Base-by-base conservation (phyloP, 306 rosid species). In the Lathyrus tuberosus region DNA sequence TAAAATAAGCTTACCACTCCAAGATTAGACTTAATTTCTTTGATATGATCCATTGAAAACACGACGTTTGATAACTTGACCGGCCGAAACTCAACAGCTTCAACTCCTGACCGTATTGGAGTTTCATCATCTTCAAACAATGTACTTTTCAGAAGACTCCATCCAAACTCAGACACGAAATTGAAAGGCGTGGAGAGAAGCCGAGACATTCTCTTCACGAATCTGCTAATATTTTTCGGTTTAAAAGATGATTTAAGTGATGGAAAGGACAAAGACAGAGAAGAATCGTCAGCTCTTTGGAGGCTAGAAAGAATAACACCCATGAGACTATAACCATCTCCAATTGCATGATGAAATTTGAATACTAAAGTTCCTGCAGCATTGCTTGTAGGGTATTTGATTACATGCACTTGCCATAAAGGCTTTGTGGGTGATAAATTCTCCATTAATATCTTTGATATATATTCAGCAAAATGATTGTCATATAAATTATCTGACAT, bases 321-420 rank as follows among this genome's bases (percentile, higher is more conserved):
- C 86, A 84, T 77, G 14, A 80, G 57, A 10, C 78, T 59, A 74
- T 65, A 84, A 17, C 83, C 85, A 80, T 84, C 86, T 5, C 81
- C 88, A 62, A 84, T 77, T 3, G 88, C 69, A 68, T 81, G 88
- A 56, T 81, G 85, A 59, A 81, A 20, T 73, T 62, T 62, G 77
- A 73, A 14, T 4, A 73, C 7, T n/a, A 73, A 3, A 14, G 43
- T 62, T 24, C 63, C 77, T 0, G 11, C 31, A 10, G 64, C 49
- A 5, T 49, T 49, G n/a, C 14, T 62, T 26, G 24, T 71, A 1
- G 60, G 68, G 26, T 71, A 71, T 60, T 71, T 71, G 11, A 71
- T 59, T 4, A 71, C 60, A 60, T 71, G 76, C 0, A 44, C 48
- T 71, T 71, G 20, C 76, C 76, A 71, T 13, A 71, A 60, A 31